Evolutionary conservation across 805 yeast species (phyloP), one percentile per base, ranked within the genome.

Genomic region (Ogataea ramenticola): DNA sequence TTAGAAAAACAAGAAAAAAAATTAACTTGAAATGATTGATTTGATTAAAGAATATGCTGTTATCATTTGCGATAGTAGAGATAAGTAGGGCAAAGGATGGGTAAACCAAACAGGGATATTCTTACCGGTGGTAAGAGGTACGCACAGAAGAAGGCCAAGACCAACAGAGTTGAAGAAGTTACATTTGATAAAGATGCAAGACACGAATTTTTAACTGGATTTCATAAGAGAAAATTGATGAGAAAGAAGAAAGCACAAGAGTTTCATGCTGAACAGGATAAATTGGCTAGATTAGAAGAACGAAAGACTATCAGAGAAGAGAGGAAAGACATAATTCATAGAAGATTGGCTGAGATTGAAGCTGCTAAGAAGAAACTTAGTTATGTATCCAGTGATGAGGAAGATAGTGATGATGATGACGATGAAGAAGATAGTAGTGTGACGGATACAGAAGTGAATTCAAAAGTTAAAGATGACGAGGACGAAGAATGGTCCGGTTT

Each of bases 201-300:
- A 60, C 66, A 72, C 61, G 96, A 91, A 48, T 91, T 80, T 61
- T 67, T 91, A 52, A 91, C 97, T 3, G 99, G 99, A 35, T 91
- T 91, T 63, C 98, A 93, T 64, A 91, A 91, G 66, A 77, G 99
- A 57, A 91, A 91, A 61, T 61, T 91, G 16, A 86, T 86, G 57
- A 75, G 98, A 61, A 85, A 86, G 65, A 90, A 88, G 66, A 80
- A 82, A 50, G 98, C 97, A 0, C 80, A 78, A 52, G 86, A 77
- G 47, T 80, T 71, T 54, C 77, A 76, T 41, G 80, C 82, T 53
- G 96, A 90, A 58, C 86, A 82, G 58, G 93, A 83, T 5, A 72
- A 90, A 45, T 67, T 77, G 50, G 80, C 79, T 2, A 77, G 77
- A 53, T 71, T 88, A 11, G 95, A 84, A 52, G 96, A 86, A 57